Base-by-base conservation (phyloP, 345 rosid genomes). In the Gossypium stocksii region DNA sequence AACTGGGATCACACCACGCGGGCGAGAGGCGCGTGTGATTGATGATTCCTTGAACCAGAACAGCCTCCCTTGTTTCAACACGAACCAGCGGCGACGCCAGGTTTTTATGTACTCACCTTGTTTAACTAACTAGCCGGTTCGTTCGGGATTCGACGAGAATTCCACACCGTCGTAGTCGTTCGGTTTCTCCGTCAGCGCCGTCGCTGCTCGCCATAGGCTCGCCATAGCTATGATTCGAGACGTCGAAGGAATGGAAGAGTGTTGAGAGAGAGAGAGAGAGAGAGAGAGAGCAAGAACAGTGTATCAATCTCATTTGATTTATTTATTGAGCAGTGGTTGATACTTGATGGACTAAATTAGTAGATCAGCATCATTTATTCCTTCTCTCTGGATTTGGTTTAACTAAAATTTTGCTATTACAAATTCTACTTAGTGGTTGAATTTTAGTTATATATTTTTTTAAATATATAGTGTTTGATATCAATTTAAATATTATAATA, bases 21-120 rank as follows among this genome's bases (percentile, higher is more conserved):
- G 92, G 27, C 66, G 71, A 60, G 91, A 89, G 27, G 75, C 77
- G 75, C 87, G 90, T 9, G 86, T 86, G 69, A 89, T 74, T 66
- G 51, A 67, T 14, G 91, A 84, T 3, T 89, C 92, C 78, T 91
- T 91, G 89, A 91, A 91, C 93, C 92, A 89, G 82, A 86, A 84
- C 71, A 91, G 85, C 74, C 83, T 87, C 20, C 97, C 92, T 74
- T 84, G 88, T 65, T 89, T 91, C 22, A 91, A 79, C 46, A 88
- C 88, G 89, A 89, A 89, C 97, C 93, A 89, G 4, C 93, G 87
- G 71, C 90, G 87, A 9, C 97, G 80, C 97, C 93, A 91, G 20
- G 92, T 91, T 65, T 87, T 86, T 72, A 91, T 81, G 86, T 89
- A 82, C 83, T 89, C 88, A 12, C 93, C 92, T 57, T 91, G 92